phyloP scores from a whole-genome alignment of 2,329 filamentous ascomycete genomes.

The Pseudogymnoascus sp. region DNA sequence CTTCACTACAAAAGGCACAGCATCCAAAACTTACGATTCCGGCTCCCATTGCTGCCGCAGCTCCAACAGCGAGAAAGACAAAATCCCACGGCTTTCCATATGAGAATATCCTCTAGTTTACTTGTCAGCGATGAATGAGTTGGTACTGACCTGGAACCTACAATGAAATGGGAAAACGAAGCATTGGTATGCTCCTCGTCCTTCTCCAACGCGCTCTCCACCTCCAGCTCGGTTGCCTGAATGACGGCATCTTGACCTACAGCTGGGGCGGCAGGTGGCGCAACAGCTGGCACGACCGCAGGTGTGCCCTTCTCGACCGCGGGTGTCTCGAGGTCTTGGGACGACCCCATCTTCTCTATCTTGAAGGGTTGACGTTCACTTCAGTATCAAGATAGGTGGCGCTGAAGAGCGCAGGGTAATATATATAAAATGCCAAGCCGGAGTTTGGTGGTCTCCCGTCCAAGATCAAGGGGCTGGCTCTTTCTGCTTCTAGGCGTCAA shows the following conservation, averaged over 20 bases:
- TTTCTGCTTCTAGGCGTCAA: not conserved
- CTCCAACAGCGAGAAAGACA: slow-evolving; percentile 38
- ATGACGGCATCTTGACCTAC: not conserved
- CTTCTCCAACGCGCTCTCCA: slow-evolving; percentile 1
- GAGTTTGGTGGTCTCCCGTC: not conserved
- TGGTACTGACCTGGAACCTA: not conserved
- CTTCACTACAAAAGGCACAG: not conserved
- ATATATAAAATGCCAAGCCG: slow-evolving; percentile 1
- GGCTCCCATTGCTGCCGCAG: slow-evolving; percentile 40
- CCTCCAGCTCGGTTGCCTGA: not conserved
- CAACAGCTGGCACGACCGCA: not conserved
- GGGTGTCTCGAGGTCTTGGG: not conserved
- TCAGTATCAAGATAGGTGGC: not conserved
- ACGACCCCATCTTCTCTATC: not conserved
- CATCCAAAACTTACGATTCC: slow-evolving; percentile 32
- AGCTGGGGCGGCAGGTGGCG: not conserved
- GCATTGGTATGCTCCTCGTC: not conserved
- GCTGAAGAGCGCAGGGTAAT: not conserved
- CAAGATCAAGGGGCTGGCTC: not conserved
- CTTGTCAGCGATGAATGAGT: not conserved
- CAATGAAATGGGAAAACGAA: not conserved
- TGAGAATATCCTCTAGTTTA: slow-evolving; percentile 33
- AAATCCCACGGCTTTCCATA: slow-evolving; percentile 48
- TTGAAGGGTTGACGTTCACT: not conserved
- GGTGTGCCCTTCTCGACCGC: not conserved